Evolutionary conservation across 2,329 filamentous ascomycete species (phyloP).

Genomic region (Penicillium sp.): DNA sequence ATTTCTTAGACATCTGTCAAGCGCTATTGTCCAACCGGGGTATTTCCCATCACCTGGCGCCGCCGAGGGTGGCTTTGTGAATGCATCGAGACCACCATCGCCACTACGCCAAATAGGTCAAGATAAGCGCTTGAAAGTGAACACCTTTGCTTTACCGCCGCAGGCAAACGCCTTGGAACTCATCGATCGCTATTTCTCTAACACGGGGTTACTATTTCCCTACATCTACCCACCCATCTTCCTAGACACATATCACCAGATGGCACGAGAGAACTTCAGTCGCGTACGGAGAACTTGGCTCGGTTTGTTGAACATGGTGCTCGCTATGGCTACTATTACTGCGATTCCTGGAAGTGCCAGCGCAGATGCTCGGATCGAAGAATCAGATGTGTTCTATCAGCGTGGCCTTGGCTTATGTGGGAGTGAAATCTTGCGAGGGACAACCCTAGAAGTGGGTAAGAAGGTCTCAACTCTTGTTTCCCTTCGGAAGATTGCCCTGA

Average conservation of each 20-base stretch:
- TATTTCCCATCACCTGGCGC: slow-evolving; percentile 7
- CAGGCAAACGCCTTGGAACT: slow-evolving; percentile 15
- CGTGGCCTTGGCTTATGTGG: slow-evolving; percentile 24
- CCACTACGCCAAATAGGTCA: background rate
- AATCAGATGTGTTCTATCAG: slow-evolving; percentile 25
- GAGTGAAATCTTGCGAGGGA: slow-evolving; percentile 21
- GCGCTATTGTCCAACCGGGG: slow-evolving; percentile 18
- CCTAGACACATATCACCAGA: slow-evolving; percentile 27
- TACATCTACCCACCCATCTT: slow-evolving; percentile 31
- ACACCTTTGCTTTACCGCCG: slow-evolving; percentile 20
- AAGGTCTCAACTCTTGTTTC: background rate
- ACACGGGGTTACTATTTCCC: slow-evolving; percentile 33
- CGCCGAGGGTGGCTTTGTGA: slow-evolving; percentile 22
- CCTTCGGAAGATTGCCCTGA: background rate
- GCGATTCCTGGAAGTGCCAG: slow-evolving; percentile 7
- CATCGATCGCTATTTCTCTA: slow-evolving; percentile 23
- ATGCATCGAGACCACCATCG: slow-evolving; percentile 19
- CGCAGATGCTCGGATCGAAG: slow-evolving; percentile 12
- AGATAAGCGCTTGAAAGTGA: background rate
- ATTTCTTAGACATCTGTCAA: slow-evolving; percentile 25
- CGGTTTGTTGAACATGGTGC: slow-evolving; percentile 33
- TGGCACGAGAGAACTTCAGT: slow-evolving; percentile 21
- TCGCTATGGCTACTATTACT: slow-evolving; percentile 30
- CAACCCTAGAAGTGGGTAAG: slow-evolving; percentile 27
- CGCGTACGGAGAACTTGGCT: slow-evolving; percentile 32